Evolutionary conservation across 768 basidiomycete genomes (phyloP), one percentile per base, ranked within the genome.

Genomic region (Pulveroboletus ravenelii): DNA sequence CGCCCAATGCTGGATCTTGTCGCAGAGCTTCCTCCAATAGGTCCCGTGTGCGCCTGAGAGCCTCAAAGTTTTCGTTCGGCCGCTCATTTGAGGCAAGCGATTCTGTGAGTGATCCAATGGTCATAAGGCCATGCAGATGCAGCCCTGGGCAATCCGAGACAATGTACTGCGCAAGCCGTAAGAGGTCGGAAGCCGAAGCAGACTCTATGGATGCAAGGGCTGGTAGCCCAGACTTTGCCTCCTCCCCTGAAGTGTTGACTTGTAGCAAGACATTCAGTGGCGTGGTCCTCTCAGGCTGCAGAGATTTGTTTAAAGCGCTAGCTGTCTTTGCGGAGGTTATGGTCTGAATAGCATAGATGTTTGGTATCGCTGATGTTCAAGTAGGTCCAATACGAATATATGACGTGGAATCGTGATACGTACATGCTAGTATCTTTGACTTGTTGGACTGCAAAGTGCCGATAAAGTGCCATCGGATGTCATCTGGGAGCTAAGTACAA

Each of bases 381-480:
- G 48, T 45, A 31, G 45, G 41, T 55, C 47, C 44, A 37, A 43
- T 40, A 31, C 20, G 47, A n/a, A 51, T 41, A 43, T 40, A 36
- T 25, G 34, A 41, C n/a, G 23, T 34, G 40, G 44, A 25, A 39
- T 45, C 30, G 46, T 5, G 10, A 23, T 60, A 62, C 75, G 47
- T 49, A 93, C 94, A 72, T 30, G 93, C 91, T 14, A 95, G 78
- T n/a, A 73, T 72, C 70, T 94, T 97, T 29, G 86, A 82, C 68
- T 98, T 97, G 70, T 97, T 97, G 12, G 89, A 89, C 65, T 98
- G 93, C 17, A 97, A 71, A 3, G 86, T 82, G 7, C 95, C 95
- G 57, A 98, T 95, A 66, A 95, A 98, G 70, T 98, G 95, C 95
- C 95, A 98, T 54, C 85, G 78, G 58, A 98, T 92, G 55, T 90